Evolutionary conservation across 192 early-diverging fungal genomes (phyloP).

Genomic region (Dispira simplex): DNA sequence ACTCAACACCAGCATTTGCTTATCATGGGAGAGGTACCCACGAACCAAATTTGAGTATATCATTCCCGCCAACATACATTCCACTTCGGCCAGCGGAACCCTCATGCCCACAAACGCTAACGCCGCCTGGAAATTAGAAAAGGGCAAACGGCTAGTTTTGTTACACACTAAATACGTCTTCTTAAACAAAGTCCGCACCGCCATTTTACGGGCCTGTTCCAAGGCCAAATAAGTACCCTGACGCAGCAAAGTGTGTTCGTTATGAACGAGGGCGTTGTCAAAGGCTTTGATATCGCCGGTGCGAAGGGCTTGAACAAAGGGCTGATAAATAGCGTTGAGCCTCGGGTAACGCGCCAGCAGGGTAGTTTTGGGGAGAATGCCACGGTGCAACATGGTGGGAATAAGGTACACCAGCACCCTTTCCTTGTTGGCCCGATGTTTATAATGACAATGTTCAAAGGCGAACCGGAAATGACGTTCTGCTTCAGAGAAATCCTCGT

Average conservation of each 20-base stretch:
- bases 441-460: constrained; percentile 21
- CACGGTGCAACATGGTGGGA: constrained; percentile 59
- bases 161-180: constrained; percentile 48
- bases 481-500: constrained; percentile 58
- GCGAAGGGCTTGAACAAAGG: constrained; percentile 45
- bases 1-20: constrained; percentile 56
- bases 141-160: constrained; percentile 35
- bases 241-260: constrained; percentile 41
- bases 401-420: constrained; percentile 69
- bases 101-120: constrained; percentile 37
- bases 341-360: constrained; percentile 46
- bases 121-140: constrained; percentile 46
- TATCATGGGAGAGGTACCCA: constrained; percentile 76
- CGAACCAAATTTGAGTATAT: constrained; percentile 78
- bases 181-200: constrained; percentile 57
- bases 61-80: constrained; percentile 79
- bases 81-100: constrained; percentile 53
- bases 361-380: constrained; percentile 41
- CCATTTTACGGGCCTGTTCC: constrained; percentile 57
- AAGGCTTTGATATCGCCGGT: constrained; percentile 60
- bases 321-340: constrained; percentile 40
- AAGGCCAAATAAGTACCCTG: constrained; percentile 69
- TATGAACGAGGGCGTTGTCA: constrained; percentile 38
- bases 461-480: constrained; percentile 25
- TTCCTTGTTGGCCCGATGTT: constrained; percentile 24